Evolutionary conservation across 441 rosid species (phyloP).

Genomic region (Biscutella laevigata): DNA sequence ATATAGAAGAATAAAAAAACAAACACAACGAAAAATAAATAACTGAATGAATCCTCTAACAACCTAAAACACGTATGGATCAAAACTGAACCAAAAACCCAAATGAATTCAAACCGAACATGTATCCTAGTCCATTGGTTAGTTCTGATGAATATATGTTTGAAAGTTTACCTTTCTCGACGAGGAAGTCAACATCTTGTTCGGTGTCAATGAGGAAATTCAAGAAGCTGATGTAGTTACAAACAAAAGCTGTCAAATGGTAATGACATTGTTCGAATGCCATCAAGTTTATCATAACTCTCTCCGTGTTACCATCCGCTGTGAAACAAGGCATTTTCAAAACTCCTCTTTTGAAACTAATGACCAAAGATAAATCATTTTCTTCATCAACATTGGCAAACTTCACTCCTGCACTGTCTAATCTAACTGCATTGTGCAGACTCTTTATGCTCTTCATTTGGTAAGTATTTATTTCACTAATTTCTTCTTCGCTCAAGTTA

Average conservation of each 20-base stretch:
- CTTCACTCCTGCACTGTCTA: conserved; percentile 17
- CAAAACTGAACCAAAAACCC: no score
- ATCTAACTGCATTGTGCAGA: conserved; percentile 16
- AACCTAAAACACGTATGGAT: no score
- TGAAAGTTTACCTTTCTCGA: conserved; percentile 10
- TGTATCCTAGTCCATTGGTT: no score
- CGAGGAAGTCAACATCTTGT: conserved; percentile 19
- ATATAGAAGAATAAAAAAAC: neutral
- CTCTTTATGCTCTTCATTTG: neutral
- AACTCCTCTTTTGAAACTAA: conserved; percentile 1
- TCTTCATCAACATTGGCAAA: neutral
- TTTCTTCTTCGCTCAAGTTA: neutral
- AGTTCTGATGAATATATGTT: no score
- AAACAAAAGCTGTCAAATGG: neutral
- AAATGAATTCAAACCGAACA: no score
- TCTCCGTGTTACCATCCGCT: conserved; percentile 15
- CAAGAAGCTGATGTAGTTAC: conserved; percentile 18
- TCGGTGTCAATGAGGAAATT: conserved; percentile 22
- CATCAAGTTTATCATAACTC: conserved; percentile 13
- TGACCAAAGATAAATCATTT: neutral
- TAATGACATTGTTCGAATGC: conserved; percentile 25
- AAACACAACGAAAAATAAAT: no score
- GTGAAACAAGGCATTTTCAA: conserved; percentile 21
- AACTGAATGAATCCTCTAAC: no score
- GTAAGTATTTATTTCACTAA: neutral